Conservation (phyloP, 179 eudicot species). For the Vitellaria paradoxa region DNA sequence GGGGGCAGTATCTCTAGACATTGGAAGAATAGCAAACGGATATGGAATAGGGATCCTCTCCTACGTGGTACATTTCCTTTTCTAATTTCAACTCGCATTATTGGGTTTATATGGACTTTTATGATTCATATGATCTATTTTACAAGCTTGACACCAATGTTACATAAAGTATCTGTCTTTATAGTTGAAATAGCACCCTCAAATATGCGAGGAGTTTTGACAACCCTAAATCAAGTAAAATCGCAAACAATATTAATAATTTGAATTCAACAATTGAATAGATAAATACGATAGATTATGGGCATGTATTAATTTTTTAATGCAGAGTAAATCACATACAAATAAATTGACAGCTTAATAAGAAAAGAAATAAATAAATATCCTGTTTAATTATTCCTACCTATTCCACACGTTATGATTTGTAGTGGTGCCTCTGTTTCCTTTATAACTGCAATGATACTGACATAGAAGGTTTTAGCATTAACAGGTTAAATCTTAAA, state of each 20-base stretch:
- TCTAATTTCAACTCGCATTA: no score
- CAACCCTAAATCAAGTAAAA: constrained; percentile 84
- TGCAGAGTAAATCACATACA: no score
- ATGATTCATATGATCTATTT: no score
- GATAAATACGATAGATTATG: no score
- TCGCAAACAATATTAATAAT: not conserved
- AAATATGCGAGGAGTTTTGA: constrained; percentile 80
- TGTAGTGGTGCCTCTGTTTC: constrained; percentile 68
- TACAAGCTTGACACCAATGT: no score
- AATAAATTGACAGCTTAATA: not conserved
- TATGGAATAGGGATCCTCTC: no score
- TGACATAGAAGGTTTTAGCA: constrained; percentile 81
- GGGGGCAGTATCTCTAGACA: no score
- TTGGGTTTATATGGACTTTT: no score
- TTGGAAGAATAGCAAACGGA: no score
- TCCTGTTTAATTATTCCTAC: not conserved
- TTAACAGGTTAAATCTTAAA: constrained; percentile 48
- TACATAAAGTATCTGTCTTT: constrained; percentile 87
- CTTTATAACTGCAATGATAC: constrained; percentile 65
- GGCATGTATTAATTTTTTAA: no score
- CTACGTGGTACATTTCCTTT: no score
- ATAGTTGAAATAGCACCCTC: constrained; percentile 92
- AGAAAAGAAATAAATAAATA: not conserved
- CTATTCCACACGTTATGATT: constrained; percentile 65
- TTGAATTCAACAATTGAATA: no score